Evolutionary conservation across 352 stramenopile species (phyloP).

Genomic region (Globisporangium abappressorium): DNA sequence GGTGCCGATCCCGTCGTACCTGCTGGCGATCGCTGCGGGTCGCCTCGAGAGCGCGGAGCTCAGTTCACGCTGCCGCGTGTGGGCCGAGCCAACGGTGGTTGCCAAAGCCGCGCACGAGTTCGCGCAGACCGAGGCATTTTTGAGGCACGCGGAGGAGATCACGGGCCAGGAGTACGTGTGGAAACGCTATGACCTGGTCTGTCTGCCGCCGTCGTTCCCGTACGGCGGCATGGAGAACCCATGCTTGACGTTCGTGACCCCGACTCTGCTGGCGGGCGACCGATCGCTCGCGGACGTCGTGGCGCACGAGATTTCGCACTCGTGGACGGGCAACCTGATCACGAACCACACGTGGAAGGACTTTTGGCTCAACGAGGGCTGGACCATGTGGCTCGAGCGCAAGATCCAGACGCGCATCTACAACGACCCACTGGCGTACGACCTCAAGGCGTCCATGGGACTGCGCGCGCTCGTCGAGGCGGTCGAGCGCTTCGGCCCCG

Average conservation of each 20-base stretch:
- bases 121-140: conserved; percentile 91
- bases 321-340: conserved; percentile 97
- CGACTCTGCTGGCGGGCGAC: conserved; percentile 94
- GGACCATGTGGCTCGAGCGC: conserved; percentile 96
- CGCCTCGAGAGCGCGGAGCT: conserved; percentile 89
- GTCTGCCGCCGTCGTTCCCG: conserved; percentile 94
- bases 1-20: conserved; percentile 94
- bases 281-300: conserved; percentile 95
- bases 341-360: conserved; percentile 95
- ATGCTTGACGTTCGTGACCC: conserved; percentile 96
- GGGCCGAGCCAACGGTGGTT: conserved; percentile 92
- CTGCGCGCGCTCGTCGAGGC: conserved; percentile 40
- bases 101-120: conserved; percentile 93
- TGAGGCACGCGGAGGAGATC: conserved; percentile 91
- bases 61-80: conserved; percentile 87
- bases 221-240: conserved; percentile 79
- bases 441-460: conserved; percentile 56
- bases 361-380: conserved; percentile 99
- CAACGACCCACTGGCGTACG: conserved; percentile 38
- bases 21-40: conserved; percentile 93
- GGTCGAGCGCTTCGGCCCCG: conserved; percentile 46
- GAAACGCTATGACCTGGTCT: conserved; percentile 97
- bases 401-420: conserved; percentile 90
- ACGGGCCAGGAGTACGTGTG: conserved; percentile 92
- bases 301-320: conserved; percentile 96